Evolutionary conservation across 2,329 filamentous ascomycete species (phyloP).

Genomic region (Sporothrix pseudoabietina): DNA sequence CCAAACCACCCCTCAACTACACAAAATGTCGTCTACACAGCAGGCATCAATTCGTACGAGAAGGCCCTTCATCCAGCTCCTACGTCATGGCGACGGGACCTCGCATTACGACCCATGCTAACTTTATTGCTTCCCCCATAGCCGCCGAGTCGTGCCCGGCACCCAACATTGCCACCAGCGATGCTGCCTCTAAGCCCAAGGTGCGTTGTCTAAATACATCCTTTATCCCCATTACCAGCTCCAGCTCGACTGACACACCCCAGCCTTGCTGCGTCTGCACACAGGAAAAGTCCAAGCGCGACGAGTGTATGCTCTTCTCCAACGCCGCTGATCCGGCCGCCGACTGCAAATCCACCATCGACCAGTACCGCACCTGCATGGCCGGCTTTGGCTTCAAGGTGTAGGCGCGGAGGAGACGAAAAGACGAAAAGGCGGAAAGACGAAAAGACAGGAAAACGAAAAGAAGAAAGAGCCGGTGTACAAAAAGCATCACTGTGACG

Average conservation of each 20-base stretch:
- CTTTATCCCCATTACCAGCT: too few species aligned
- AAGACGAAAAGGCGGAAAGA: neutral
- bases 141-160: slow-evolving; percentile 24
- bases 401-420: slow-evolving; percentile 38
- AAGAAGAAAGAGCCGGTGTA: neutral
- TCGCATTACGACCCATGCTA: neutral
- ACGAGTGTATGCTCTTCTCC: slow-evolving; percentile 99
- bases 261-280: slow-evolving; percentile 98
- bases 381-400: slow-evolving; percentile 85
- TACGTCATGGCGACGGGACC: slow-evolving; percentile 8
- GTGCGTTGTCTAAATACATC: slow-evolving; percentile 37
- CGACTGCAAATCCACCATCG: slow-evolving; percentile 80
- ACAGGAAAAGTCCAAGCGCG: slow-evolving; percentile 85
- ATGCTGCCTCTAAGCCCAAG: slow-evolving; percentile 48
- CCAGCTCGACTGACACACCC: neutral
- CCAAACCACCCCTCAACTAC: neutral
- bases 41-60: slow-evolving; percentile 40
- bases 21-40: slow-evolving; percentile 39
- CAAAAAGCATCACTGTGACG: neutral
- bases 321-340: slow-evolving; percentile 76
- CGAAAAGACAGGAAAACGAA: neutral
- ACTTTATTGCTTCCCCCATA: neutral
- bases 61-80: neutral
- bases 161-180: slow-evolving; percentile 39
- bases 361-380: slow-evolving; percentile 91